Conservation (phyloP, 108 stramenopile genomes). For the Parietichytrium sp. region DNA sequence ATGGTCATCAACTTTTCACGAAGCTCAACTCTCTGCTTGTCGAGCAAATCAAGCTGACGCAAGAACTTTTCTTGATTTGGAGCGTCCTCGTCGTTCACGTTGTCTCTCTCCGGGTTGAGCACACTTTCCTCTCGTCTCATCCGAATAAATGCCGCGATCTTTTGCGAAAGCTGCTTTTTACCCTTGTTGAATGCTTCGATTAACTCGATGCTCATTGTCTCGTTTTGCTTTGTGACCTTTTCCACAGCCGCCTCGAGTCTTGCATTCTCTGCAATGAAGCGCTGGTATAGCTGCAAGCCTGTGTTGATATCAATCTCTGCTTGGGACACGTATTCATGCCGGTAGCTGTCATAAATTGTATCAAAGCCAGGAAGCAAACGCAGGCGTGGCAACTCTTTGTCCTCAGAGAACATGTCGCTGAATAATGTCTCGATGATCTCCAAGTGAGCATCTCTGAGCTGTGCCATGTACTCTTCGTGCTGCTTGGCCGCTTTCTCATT, state of each 20-base stretch:
- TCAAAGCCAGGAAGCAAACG: conserved; percentile 56
- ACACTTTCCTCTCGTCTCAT: too few species aligned
- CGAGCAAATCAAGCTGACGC: neutral
- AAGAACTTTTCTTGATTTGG: neutral
- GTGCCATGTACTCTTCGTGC: conserved; percentile 34
- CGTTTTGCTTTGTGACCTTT: conserved; percentile 33
- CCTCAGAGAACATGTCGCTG: conserved; percentile 63
- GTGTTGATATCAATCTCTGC: conserved; percentile 37
- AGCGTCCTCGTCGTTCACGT: neutral
- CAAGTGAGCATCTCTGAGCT: conserved; percentile 51
- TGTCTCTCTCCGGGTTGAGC: neutral
- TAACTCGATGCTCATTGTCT: neutral
- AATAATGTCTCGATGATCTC: conserved; percentile 58
- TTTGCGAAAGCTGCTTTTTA: conserved; percentile 6
- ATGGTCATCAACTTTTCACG: conserved; percentile 60
- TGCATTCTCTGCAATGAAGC: conserved; percentile 8
- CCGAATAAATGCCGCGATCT: neutral
- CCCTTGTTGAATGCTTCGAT: conserved; percentile 43
- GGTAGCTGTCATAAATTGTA: conserved; percentile 51
- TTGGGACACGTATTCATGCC: conserved; percentile 41
- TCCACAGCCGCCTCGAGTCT: conserved; percentile 43
- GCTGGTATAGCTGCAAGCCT: conserved; percentile 41
- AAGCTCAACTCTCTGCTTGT: conserved; percentile 44
- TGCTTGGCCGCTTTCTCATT: conserved; percentile 55
- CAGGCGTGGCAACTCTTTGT: conserved; percentile 55